Conservation (phyloP, 1,284 basidiomycete genomes). For the Coniferiporia weirii region DNA sequence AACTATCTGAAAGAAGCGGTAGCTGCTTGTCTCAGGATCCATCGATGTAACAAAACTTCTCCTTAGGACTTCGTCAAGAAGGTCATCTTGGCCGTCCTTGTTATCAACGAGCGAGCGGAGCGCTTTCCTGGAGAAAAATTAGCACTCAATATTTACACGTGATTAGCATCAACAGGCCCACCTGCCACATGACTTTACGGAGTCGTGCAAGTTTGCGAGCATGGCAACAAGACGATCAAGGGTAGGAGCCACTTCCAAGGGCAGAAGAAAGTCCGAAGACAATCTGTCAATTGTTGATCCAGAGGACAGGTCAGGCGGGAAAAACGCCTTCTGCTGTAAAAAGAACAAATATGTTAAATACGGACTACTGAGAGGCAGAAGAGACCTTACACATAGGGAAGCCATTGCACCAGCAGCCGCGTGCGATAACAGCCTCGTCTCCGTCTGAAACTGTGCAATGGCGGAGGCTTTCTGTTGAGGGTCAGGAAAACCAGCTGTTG, state of each 20-base stretch:
- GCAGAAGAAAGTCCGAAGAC: constrained; percentile 43
- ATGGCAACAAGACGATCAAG: constrained; percentile 66
- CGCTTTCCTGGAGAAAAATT: constrained; percentile 55
- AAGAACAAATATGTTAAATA: not conserved
- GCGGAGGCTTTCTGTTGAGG: constrained; percentile 45
- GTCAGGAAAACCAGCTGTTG: constrained; percentile 47
- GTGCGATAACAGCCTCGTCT: constrained; percentile 67
- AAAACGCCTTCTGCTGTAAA: constrained; percentile 66
- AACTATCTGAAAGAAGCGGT: constrained; percentile 76
- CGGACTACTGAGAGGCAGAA: not conserved
- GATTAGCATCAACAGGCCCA: constrained; percentile 30
- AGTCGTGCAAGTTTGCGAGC: constrained; percentile 51
- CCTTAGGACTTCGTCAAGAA: constrained; percentile 68
- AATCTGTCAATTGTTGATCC: constrained; percentile 57
- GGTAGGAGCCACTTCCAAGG: constrained; percentile 46
- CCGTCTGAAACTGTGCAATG: constrained; percentile 67
- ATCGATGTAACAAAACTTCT: constrained; percentile 65
- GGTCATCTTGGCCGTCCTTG: constrained; percentile 52
- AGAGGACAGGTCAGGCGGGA: constrained; percentile 53
- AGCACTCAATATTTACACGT: not conserved
- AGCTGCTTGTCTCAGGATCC: constrained; percentile 48
- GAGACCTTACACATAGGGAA: constrained; percentile 70
- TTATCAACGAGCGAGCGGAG: constrained; percentile 66
- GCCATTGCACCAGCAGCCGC: constrained; percentile 81
- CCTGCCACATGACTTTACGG: constrained; percentile 56